A percentile compares a stretch with the other conserved stretches of the same genome.
Evolutionary conservation across 495 filamentous ascomycete species (phyloP).

Genomic region (Barbatosphaeria neglecta): DNA sequence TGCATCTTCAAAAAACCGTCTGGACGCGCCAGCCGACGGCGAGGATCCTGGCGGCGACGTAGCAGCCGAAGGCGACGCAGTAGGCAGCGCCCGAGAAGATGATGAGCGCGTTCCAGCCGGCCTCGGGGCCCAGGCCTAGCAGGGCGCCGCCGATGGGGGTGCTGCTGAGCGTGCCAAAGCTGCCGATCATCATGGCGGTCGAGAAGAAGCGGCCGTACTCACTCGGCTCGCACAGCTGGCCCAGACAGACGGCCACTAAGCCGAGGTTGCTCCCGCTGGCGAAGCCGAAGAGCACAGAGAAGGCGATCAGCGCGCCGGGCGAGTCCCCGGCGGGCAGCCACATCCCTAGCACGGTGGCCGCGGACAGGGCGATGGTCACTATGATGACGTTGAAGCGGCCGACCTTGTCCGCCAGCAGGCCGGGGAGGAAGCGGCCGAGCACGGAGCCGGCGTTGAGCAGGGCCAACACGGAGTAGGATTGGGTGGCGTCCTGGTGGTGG

Average conservation of each 20-base stretch:
- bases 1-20: slow-evolving; percentile 29
- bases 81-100: slow-evolving; percentile 57
- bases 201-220: slow-evolving; percentile 79
- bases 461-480: slow-evolving; percentile 52
- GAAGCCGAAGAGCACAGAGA: slow-evolving; percentile 72
- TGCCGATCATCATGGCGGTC: slow-evolving; percentile 79
- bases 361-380: slow-evolving; percentile 48
- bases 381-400: slow-evolving; percentile 41
- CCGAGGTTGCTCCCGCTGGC: slow-evolving; percentile 75
- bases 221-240: slow-evolving; percentile 78
- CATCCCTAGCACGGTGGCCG: slow-evolving; percentile 57
- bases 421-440: slow-evolving; percentile 60
- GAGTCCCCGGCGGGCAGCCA: slow-evolving; percentile 64
- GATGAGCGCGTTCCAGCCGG: slow-evolving; percentile 53
- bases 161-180: slow-evolving; percentile 77
- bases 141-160: slow-evolving; percentile 80
- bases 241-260: slow-evolving; percentile 78
- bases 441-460: slow-evolving; percentile 46
- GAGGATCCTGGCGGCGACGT: slow-evolving; percentile 48
- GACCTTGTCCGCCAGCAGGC: slow-evolving; percentile 56
- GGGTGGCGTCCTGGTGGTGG: slow-evolving; percentile 36
- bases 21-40: slow-evolving; percentile 55
- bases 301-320: slow-evolving; percentile 53
- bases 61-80: slow-evolving; percentile 45
- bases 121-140: slow-evolving; percentile 31